Conservation (phyloP, 179 eudicot species). For the Beta lomatogona region DNA sequence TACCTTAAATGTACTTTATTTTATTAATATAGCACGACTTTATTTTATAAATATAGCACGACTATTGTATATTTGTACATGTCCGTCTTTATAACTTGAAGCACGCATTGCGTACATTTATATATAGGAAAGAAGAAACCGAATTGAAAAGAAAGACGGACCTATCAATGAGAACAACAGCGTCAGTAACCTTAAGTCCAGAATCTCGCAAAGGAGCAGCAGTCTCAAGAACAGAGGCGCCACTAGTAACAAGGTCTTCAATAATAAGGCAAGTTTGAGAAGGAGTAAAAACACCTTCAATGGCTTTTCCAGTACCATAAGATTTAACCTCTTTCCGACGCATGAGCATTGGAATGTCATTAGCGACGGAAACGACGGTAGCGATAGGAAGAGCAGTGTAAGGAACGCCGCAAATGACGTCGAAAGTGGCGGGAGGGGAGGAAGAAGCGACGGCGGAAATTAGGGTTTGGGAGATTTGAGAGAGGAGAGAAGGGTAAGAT, state of each 20-base stretch:
- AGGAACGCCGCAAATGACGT: constrained; percentile 86
- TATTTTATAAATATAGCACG: too few relatives aligned
- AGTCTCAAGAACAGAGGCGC: constrained; percentile 90
- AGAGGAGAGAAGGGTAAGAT: constrained; percentile 74
- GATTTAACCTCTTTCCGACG: constrained; percentile 83
- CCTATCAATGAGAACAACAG: constrained; percentile 82
- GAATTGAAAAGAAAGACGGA: neutral
- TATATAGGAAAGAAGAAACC: too few relatives aligned
- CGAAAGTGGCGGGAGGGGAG: constrained; percentile 43
- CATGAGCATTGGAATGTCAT: constrained; percentile 76
- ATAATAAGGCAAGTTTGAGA: constrained; percentile 59
- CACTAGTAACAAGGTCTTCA: constrained; percentile 91
- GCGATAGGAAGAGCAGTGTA: constrained; percentile 96
- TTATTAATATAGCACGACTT: too few relatives aligned
- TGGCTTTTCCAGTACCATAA: constrained; percentile 81
- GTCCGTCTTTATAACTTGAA: too few relatives aligned
- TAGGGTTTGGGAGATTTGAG: constrained; percentile 69
- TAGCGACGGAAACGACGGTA: constrained; percentile 60
- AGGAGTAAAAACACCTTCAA: constrained; percentile 60
- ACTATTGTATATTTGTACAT: too few relatives aligned
- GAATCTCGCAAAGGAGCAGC: constrained; percentile 68
- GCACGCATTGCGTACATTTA: too few relatives aligned
- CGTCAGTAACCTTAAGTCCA: constrained; percentile 79
- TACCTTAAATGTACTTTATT: too few relatives aligned
- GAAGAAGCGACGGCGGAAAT: constrained; percentile 51